A percentile compares a stretch with the other conserved stretches of the same genome.
Evolutionary conservation across 176 grass and related monocot species (phyloP).

Genomic region (Leersia perrieri): DNA sequence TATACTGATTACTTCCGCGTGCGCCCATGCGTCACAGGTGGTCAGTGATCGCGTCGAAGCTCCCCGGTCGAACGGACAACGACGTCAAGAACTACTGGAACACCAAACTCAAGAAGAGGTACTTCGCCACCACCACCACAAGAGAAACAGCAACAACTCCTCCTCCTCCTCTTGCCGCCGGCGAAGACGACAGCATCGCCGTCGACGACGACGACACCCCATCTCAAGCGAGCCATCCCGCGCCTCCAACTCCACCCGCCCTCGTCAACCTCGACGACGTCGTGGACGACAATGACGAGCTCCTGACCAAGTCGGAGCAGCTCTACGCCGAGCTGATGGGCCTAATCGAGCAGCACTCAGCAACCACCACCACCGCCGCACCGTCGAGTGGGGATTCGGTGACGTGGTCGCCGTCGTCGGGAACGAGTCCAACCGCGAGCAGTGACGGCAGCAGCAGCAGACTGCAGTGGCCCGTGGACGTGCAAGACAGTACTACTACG

Average conservation of each 20-base stretch:
- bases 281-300: neutral
- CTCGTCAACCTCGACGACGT: neutral
- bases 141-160: neutral
- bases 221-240: neutral
- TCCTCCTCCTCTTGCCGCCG: neutral
- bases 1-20: neutral
- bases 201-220: neutral
- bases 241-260: neutral
- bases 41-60: slow-evolving; percentile 79
- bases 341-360: slow-evolving; percentile 31
- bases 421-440: neutral
- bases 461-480: slow-evolving; percentile 23
- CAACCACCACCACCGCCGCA: neutral
- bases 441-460: neutral
- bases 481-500: slow-evolving; percentile 18
- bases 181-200: neutral
- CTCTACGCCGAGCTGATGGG: slow-evolving; percentile 47
- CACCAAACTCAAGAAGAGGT: slow-evolving; percentile 89
- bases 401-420: neutral
- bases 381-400: neutral
- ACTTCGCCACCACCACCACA: neutral
- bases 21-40: slow-evolving; percentile 43
- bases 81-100: slow-evolving; percentile 97
- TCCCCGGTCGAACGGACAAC: slow-evolving; percentile 80
- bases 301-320: slow-evolving; percentile 39